Percentiles rank a stretch among this genome's conserved stretches.
Conservation (phyloP, 2,329 filamentous ascomycete species). For the Alternaria postmessia region DNA sequence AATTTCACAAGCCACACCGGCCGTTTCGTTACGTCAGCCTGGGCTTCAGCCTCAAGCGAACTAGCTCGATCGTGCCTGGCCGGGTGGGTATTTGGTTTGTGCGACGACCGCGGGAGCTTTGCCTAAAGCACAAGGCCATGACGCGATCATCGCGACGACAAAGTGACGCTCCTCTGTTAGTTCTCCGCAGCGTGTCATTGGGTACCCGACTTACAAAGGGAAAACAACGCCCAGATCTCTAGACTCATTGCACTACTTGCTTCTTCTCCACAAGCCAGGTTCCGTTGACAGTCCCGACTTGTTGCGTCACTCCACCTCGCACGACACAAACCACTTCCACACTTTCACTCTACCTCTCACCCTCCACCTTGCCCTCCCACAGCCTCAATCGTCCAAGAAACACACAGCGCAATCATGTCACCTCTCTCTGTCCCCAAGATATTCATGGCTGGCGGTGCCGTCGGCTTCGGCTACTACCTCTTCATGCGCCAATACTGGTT, state of each 20-base stretch:
- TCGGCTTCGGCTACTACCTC: constrained; percentile 48
- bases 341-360: neutral
- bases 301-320: constrained; percentile 2
- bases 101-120: constrained; percentile 24
- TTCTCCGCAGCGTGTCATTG: constrained; percentile 16
- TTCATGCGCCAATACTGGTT: constrained; percentile 50
- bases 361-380: neutral
- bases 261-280: constrained; percentile 12
- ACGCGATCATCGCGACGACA: constrained; percentile 39
- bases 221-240: constrained; percentile 9
- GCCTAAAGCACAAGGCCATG: constrained; percentile 36
- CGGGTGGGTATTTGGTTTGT: constrained; percentile 4
- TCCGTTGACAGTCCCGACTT: neutral
- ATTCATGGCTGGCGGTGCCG: constrained; percentile 47
- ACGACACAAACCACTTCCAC: constrained; percentile 1
- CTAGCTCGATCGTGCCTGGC: constrained; percentile 5
- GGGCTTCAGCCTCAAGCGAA: constrained; percentile 30
- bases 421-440: constrained; percentile 48
- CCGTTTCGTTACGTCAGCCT: constrained; percentile 25
- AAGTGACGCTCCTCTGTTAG: constrained; percentile 15
- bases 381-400: neutral
- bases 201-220: neutral
- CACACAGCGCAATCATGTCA: constrained; percentile 30
- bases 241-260: constrained; percentile 6
- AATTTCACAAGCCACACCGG: constrained; percentile 7